phyloP scores from a whole-genome alignment of 441 rosid species.

The Raphanus hybrid region DNA sequence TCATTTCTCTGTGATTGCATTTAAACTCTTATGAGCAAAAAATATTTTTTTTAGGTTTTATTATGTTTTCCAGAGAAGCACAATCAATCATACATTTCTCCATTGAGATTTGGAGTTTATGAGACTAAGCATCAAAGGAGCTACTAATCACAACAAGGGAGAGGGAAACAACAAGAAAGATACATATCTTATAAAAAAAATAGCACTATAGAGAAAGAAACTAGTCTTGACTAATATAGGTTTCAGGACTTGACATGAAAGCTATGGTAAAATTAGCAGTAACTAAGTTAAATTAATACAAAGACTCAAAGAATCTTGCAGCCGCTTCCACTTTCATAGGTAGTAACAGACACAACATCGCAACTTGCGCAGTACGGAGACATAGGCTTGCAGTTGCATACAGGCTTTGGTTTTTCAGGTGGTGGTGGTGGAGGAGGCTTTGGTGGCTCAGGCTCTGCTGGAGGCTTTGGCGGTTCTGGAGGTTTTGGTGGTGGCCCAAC shows the following conservation, averaged over 20 bases:
- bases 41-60: constrained; percentile 17
- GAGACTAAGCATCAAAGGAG: too few relatives aligned
- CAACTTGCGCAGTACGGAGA: constrained; percentile 37
- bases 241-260: constrained; percentile 23
- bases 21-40: neutral
- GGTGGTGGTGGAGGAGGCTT: constrained; percentile 19
- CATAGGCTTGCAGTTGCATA: constrained; percentile 5
- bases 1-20: constrained; percentile 21
- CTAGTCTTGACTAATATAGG: constrained; percentile 11
- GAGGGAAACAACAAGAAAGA: neutral
- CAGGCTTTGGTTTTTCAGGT: neutral
- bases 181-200: neutral
- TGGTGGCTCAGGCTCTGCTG: constrained; percentile 4
- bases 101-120: constrained; percentile 22
- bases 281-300: constrained; percentile 3
- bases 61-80: constrained; percentile 22
- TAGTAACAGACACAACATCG: constrained; percentile 42
- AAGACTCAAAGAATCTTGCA: constrained; percentile 39
- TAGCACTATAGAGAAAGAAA: neutral
- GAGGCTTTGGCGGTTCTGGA: constrained; percentile 22
- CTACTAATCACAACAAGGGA: too few relatives aligned
- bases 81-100: constrained; percentile 25
- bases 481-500: constrained; percentile 45
- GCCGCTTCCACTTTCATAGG: constrained; percentile 45
- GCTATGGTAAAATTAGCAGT: neutral